Evolutionary conservation across 192 early-diverging fungal genomes (phyloP).

Genomic region (Backusella circina): DNA sequence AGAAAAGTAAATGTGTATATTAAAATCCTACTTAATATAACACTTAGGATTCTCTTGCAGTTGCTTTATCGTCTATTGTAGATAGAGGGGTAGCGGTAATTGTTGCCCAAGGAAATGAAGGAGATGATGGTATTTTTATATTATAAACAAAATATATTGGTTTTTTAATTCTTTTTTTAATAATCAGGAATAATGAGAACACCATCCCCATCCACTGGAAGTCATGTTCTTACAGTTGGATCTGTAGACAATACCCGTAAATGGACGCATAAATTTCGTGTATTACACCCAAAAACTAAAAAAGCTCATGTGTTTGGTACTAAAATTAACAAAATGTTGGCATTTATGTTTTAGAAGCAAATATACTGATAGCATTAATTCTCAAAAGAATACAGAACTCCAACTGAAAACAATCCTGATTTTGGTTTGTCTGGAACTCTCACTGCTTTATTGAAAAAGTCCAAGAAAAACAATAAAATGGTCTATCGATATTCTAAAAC

Average conservation of each 20-base stretch:
- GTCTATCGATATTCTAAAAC: neutral
- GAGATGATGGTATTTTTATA: conserved; percentile 13
- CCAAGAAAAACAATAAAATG: neutral
- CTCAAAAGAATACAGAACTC: neutral
- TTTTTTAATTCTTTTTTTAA: neutral
- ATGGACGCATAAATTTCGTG: conserved; percentile 11
- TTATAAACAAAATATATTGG: neutral
- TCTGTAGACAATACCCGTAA: conserved; percentile 38
- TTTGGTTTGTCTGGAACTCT: neutral
- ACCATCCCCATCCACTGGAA: conserved; percentile 53
- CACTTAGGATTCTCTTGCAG: conserved; percentile 9
- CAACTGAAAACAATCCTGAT: too few species aligned
- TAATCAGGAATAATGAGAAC: conserved; percentile 23
- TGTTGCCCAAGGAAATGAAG: conserved; percentile 26
- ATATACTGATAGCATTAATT: neutral
- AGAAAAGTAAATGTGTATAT: neutral
- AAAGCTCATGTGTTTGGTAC: neutral
- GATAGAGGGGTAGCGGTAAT: conserved; percentile 6
- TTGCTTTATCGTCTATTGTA: conserved; percentile 12
- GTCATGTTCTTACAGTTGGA: conserved; percentile 54
- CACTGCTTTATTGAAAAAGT: neutral
- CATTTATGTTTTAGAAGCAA: neutral
- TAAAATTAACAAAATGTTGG: neutral
- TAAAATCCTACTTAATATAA: neutral
- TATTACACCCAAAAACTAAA: neutral